phyloP scores from a whole-genome alignment of 345 rosid genomes.

The Heritiera fomes region DNA sequence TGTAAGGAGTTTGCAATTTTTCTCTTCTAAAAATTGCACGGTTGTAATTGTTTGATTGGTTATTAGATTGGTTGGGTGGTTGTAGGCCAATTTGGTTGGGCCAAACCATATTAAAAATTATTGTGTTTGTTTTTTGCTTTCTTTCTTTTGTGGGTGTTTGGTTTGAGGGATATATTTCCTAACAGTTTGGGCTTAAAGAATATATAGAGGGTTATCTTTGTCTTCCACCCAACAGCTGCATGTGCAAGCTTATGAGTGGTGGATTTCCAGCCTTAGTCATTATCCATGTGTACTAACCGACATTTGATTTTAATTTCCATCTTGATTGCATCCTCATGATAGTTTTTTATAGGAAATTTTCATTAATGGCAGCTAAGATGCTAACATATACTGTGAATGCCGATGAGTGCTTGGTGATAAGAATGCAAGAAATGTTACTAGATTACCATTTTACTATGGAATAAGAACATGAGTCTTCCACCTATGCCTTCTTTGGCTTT shows the following conservation, averaged over 20 bases:
- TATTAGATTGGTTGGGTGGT: no score
- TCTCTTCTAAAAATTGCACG: no score
- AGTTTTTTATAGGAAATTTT: background rate
- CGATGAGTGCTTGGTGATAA: conserved; percentile 95
- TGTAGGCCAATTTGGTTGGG: no score
- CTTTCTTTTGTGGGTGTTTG: no score
- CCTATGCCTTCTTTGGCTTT: conserved; percentile 92
- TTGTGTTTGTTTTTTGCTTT: no score
- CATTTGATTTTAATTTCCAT: background rate
- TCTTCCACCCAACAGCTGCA: conserved; percentile 40
- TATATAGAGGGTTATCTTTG: no score
- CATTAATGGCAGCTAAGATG: conserved; percentile 32
- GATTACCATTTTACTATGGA: no score
- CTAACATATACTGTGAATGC: conserved; percentile 67
- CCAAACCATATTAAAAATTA: no score
- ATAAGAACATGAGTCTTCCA: conserved; percentile 94
- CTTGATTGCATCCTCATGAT: background rate
- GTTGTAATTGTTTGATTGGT: no score
- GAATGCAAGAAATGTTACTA: conserved; percentile 86
- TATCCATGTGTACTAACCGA: conserved; percentile 32
- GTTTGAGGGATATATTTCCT: no score
- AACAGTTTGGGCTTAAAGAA: no score
- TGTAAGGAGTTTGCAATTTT: no score
- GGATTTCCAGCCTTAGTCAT: conserved; percentile 33
- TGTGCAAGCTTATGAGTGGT: conserved; percentile 40